Evolutionary conservation across 352 stramenopile genomes (phyloP), one percentile per base, ranked within the genome.

Genomic region (Pythium sukuiense): DNA sequence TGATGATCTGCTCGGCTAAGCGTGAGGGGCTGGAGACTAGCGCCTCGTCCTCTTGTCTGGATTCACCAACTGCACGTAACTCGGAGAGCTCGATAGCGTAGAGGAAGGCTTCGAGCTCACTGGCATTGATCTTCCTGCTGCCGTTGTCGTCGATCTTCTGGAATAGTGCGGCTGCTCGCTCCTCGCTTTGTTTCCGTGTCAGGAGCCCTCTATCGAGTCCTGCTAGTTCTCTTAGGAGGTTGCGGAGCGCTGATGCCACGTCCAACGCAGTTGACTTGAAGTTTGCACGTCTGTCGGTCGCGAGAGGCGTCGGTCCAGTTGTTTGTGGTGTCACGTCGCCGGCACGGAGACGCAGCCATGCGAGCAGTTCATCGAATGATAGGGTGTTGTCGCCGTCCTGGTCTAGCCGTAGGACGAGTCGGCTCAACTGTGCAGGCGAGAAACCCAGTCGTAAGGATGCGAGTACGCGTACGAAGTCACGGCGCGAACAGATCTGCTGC

Each of bases 281-380:
- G n/a, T n/a, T n/a, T n/a, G n/a, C 18, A 5, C 18, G 18, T 50
- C 13, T 7, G 55, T 24, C 11, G 26, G 27, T 27, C 55, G 41
- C 24, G 24, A 8, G 41, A 8, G 1, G 41, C 37, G 39, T 24
- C 46, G 20, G 37, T 18, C 7, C n/a, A 12, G 37, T 0, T 24
- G 2, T 43, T 30, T 24, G 24, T 48, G 43, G 24, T 16, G 32
- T 18, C 1, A 26, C 39, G 14, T 37, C 45, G 7, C 46, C 67
- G 4, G 18, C 41, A 14, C 61, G 67, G 18, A 89, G 65, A 45
- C 81, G 77, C 37, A 93, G 68, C 83, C 83, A 93, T 6, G 70
- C n/a, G 3, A 93, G 57, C 26, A 93, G 59, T 43, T 93, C 85
- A 13, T 89, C 69, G 8, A 93, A 86, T 16, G 83, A 93, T 30